phyloP scores from a whole-genome alignment of 2,329 filamentous ascomycete genomes.

The Fusarium bulbicola region DNA sequence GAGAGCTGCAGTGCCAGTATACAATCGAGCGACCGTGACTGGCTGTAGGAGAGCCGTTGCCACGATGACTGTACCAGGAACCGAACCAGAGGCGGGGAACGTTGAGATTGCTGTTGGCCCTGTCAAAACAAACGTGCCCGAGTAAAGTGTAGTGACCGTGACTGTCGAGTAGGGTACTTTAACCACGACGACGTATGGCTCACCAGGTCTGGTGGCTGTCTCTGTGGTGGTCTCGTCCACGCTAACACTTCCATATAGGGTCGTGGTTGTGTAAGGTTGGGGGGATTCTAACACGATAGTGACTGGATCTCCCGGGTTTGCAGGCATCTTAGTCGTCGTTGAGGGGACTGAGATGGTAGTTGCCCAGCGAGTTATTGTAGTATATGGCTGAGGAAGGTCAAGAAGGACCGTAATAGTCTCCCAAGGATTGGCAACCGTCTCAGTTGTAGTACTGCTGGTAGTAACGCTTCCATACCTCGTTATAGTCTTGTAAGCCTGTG shows the following conservation, averaged over 20 bases:
- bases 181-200: not conserved
- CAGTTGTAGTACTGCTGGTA: too few species aligned
- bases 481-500: too few species aligned
- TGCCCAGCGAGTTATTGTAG: not conserved
- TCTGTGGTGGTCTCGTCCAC: not conserved
- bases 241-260: not conserved
- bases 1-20: not conserved
- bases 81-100: not conserved
- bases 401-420: too few species aligned
- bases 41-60: not conserved
- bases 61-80: not conserved
- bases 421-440: too few species aligned
- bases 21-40: not conserved
- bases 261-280: not conserved
- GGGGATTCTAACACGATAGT: not conserved
- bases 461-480: too few species aligned
- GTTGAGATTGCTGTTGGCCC: not conserved
- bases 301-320: not conserved
- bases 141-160: not conserved
- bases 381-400: not conserved
- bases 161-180: not conserved
- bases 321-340: fast-evolving
- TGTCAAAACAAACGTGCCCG: not conserved
- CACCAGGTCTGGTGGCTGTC: not conserved
- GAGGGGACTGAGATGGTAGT: fast-evolving